Conservation (phyloP, 805 yeast species). For the Jamesozyma gamospora region DNA sequence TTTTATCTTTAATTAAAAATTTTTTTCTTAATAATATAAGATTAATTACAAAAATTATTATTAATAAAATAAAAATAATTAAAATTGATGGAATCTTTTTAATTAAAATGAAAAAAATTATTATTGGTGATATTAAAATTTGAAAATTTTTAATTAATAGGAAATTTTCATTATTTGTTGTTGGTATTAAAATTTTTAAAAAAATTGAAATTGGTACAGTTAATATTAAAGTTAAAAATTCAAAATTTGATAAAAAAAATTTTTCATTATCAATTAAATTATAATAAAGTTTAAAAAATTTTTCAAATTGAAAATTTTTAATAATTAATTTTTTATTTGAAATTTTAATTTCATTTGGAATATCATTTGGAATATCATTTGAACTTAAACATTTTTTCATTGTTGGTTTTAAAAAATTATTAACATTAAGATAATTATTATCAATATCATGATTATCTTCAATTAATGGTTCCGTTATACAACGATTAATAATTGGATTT, state of each 20-base stretch:
- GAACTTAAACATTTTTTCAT: not conserved
- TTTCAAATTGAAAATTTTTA: not conserved
- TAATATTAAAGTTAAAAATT: slow-evolving; percentile 12
- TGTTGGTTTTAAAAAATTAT: no score
- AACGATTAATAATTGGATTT: no score
- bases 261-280: slow-evolving; percentile 6
- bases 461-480: not conserved
- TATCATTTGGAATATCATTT: no score
- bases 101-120: not conserved
- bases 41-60: no score
- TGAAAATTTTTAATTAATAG: slow-evolving; percentile 5
- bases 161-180: not conserved
- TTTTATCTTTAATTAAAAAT: not conserved
- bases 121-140: slow-evolving; percentile 7
- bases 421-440: no score
- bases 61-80: no score
- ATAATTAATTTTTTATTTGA: no score
- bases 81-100: not conserved
- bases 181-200: slow-evolving; percentile 13
- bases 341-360: no score
- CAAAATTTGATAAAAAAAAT: slow-evolving; percentile 7
- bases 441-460: not conserved
- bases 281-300: slow-evolving; percentile 3
- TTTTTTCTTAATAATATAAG: no score
- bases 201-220: slow-evolving; percentile 18